Conservation (phyloP, 169 alveolate genomes). For the Plasmodium berghei region DNA sequence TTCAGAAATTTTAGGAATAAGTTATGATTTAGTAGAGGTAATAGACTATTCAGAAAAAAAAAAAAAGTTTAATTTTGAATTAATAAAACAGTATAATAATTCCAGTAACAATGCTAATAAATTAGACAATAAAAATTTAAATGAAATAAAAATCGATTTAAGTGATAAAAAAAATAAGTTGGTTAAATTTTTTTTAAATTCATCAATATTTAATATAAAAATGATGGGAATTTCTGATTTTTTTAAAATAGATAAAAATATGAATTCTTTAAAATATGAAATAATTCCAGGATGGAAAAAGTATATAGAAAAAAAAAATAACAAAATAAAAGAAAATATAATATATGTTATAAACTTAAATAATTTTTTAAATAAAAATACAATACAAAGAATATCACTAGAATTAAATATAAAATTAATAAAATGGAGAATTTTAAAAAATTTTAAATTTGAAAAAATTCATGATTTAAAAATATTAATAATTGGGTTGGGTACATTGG, state of each 20-base stretch:
- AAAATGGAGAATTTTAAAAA: constrained; percentile 82
- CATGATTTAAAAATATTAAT: constrained; percentile 74
- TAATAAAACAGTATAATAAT: not conserved
- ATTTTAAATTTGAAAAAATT: constrained; percentile 76
- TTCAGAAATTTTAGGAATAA: constrained; percentile 8
- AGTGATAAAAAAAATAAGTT: not conserved
- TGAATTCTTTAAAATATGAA: not conserved
- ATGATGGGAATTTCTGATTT: constrained; percentile 5
- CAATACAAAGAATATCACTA: constrained; percentile 67
- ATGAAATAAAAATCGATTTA: not conserved
- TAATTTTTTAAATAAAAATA: constrained; percentile 65
- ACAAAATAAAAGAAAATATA: constrained; percentile 1
- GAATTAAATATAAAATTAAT: constrained; percentile 81
- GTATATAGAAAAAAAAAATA: constrained; percentile 3
- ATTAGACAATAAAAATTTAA: no score
- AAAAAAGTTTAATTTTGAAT: not conserved
- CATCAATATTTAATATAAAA: constrained; percentile 46
- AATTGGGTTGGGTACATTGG: constrained; percentile 86
- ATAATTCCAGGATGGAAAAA: constrained; percentile 29
- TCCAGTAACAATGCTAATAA: no score
- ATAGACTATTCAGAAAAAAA: not conserved
- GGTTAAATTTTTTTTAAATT: constrained; percentile 54
- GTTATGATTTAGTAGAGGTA: not conserved
- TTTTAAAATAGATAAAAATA: not conserved
- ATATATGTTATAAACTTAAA: constrained; percentile 29